Percentiles rank a stretch among this genome's conserved stretches.
phyloP scores from a whole-genome alignment of 345 rosid species.

The Excoecaria agallocha region DNA sequence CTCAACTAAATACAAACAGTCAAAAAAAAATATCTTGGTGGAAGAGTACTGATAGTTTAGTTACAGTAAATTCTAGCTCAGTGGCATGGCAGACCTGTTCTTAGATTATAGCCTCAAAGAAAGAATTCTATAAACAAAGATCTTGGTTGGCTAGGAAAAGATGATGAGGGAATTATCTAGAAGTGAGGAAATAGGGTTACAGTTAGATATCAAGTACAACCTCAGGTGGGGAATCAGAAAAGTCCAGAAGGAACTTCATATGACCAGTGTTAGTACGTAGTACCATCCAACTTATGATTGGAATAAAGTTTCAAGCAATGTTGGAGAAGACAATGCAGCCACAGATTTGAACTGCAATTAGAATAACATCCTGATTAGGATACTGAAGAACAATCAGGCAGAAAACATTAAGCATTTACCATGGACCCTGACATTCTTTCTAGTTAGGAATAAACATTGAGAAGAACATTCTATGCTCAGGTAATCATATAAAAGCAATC shows the following conservation, averaged over 20 bases:
- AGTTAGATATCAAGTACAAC: constrained; percentile 16
- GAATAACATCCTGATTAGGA: constrained; percentile 15
- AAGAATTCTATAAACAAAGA: constrained; percentile 26
- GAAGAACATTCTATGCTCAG: neutral
- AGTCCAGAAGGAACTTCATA: constrained; percentile 12
- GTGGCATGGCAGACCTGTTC: constrained; percentile 13
- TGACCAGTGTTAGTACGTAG: constrained; percentile 18
- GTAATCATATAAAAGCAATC: neutral
- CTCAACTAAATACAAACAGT: constrained; percentile 10
- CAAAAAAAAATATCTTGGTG: neutral
- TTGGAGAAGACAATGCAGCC: constrained; percentile 56
- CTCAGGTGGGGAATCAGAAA: constrained; percentile 1
- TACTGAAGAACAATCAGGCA: neutral
- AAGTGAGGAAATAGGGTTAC: constrained; percentile 9
- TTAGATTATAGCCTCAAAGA: constrained; percentile 9
- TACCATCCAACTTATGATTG: constrained; percentile 32
- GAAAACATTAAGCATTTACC: neutral
- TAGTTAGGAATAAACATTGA: no score
- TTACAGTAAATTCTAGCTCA: constrained; percentile 7
- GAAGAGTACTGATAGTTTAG: constrained; percentile 5
- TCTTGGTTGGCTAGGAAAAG: neutral
- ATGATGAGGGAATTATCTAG: constrained; percentile 3
- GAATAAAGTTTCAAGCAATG: constrained; percentile 61
- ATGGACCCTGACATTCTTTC: no score
- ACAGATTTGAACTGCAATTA: constrained; percentile 73